These are phyloP conservation scores for Naganishia liquefaciens DNA, from an alignment of 1,284 basidiomycete genomes.

Conservation along the genomic window DNA sequence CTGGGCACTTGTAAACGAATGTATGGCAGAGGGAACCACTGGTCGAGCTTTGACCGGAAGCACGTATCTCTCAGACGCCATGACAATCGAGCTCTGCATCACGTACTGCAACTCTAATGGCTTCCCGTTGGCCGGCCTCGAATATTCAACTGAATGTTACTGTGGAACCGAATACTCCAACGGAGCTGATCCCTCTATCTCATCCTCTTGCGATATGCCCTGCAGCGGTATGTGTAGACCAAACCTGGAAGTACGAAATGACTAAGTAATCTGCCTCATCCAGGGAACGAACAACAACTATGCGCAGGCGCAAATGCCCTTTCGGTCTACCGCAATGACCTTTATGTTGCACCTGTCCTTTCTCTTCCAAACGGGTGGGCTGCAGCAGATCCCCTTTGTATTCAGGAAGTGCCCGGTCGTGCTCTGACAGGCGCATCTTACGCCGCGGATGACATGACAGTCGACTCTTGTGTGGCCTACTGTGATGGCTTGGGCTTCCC, in stretches of 20 bases:
- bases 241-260: not conserved
- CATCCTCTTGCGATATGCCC: slow-evolving; percentile 35
- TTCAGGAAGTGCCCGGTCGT: slow-evolving; percentile 35
- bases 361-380: slow-evolving; percentile 36
- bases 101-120: slow-evolving; percentile 38
- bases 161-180: slow-evolving; percentile 36
- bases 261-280: not conserved
- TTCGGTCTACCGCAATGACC: slow-evolving; percentile 31
- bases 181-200: slow-evolving; percentile 33
- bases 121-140: slow-evolving; percentile 41
- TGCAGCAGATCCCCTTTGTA: slow-evolving; percentile 33
- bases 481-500: slow-evolving; percentile 38
- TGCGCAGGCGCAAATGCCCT: slow-evolving; percentile 37
- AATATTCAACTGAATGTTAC: slow-evolving; percentile 43
- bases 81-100: slow-evolving; percentile 39
- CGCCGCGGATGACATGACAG: slow-evolving; percentile 34
- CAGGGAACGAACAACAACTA: slow-evolving; percentile 18
- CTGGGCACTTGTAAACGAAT: slow-evolving; percentile 3
- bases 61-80: slow-evolving; percentile 35
- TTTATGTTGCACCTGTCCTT: slow-evolving; percentile 30
- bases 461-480: slow-evolving; percentile 32
- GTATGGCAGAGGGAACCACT: slow-evolving; percentile 38
- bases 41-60: slow-evolving; percentile 39
- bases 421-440: slow-evolving; percentile 40
- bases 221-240: slow-evolving; percentile 35